Percentiles rank a stretch among this genome's conserved stretches.
phyloP scores from a whole-genome alignment of 768 basidiomycete genomes.

The Leccinum uliginosum region DNA sequence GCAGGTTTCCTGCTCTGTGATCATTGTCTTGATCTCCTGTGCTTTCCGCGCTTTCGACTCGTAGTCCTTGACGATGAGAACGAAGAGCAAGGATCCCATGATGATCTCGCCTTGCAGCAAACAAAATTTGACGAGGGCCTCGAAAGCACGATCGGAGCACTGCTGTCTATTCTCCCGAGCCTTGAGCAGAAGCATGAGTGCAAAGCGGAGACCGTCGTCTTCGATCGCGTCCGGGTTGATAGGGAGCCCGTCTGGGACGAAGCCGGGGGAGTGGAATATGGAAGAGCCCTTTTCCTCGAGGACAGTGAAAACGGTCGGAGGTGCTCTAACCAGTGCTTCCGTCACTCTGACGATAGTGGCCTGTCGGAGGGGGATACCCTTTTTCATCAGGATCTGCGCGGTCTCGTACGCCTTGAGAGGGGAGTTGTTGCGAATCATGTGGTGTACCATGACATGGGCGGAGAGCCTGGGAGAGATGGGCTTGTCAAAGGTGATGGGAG shows the following conservation, averaged over 20 bases:
- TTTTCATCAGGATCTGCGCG: conserved; percentile 48
- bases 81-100: conserved; percentile 69
- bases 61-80: conserved; percentile 59
- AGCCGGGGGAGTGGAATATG: conserved; percentile 14
- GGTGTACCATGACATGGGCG: conserved; percentile 62
- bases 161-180: conserved; percentile 54
- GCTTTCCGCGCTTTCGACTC: conserved; percentile 37
- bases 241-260: conserved; percentile 18
- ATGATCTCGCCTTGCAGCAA: conserved; percentile 78
- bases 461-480: conserved; percentile 55
- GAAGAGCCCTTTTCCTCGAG: conserved; percentile 15
- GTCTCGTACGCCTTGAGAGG: conserved; percentile 45
- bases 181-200: conserved; percentile 47
- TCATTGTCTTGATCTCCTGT: conserved; percentile 21
- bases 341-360: conserved; percentile 46
- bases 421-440: conserved; percentile 51
- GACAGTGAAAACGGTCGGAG: conserved; percentile 21
- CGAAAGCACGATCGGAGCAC: conserved; percentile 58
- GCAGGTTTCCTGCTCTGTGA: conserved; percentile 15
- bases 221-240: conserved; percentile 35
- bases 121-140: conserved; percentile 55
- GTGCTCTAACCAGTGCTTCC: conserved; percentile 14
- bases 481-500: conserved; percentile 44
- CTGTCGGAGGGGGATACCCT: conserved; percentile 47
- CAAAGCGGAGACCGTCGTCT: conserved; percentile 42